phyloP scores from a whole-genome alignment of 306 rosid genomes.

The Prunus dulcis region DNA sequence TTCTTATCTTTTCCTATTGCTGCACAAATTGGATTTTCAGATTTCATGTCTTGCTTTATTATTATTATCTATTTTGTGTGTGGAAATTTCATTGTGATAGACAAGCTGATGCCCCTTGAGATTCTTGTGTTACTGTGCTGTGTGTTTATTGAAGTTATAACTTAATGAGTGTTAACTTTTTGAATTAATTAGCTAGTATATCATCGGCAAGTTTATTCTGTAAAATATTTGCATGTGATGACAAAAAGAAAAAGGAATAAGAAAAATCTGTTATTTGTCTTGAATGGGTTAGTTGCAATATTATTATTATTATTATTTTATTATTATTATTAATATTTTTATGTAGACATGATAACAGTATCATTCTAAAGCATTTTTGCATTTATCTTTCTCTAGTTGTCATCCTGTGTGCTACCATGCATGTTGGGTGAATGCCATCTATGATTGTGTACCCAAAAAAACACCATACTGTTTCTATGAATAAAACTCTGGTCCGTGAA shows the following conservation, averaged over 20 bases:
- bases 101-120: not conserved
- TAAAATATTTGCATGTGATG: not conserved
- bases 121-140: not conserved
- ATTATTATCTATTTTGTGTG: no score
- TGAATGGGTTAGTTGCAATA: not conserved
- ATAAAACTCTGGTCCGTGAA: not conserved
- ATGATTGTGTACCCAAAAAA: not conserved
- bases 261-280: not conserved
- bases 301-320: not conserved
- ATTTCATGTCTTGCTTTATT: not conserved
- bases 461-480: not conserved
- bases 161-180: not conserved
- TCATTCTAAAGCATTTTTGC: not conserved
- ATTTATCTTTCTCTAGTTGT: not conserved
- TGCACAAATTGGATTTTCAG: not conserved
- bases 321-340: not conserved
- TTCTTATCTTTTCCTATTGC: slow-evolving; percentile 3
- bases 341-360: not conserved
- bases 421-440: not conserved
- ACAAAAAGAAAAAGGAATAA: not conserved
- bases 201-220: not conserved
- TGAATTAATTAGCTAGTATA: not conserved
- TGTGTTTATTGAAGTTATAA: not conserved
- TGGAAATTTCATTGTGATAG: not conserved
- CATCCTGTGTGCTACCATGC: not conserved